Base-by-base conservation (phyloP, 2,329 filamentous ascomycete genomes). In the Colletotrichum lindemuthianum region DNA sequence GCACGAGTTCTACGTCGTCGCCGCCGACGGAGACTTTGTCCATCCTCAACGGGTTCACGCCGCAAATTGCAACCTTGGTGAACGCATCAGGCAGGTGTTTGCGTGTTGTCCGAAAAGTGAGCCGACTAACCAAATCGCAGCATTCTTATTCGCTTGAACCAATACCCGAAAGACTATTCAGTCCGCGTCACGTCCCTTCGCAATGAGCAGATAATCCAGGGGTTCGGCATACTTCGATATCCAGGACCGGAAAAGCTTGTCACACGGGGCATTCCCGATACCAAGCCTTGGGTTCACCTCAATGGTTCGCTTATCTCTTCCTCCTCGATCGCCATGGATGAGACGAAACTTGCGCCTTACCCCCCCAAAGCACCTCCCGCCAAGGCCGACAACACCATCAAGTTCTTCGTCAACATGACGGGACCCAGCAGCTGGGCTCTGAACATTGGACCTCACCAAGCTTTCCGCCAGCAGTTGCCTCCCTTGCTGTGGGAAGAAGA, bases 361-460 rank as follows among this genome's bases (percentile, higher is more conserved):
- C 57, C 60, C 8, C n/a, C 44, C 11, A 56, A 44, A 6, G 39
- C 60, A 24, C 60, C 60, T 5, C 60, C 60, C 8, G 44, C 56
- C 1, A 60, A 55, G 39, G 37, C 60, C 13, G 60, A 64, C 12
- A 60, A 45, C 34, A 60, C 50, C 11, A 36, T 64, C 37, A 60
- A 39, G 44, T 64, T 64, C 50, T 64, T 64, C 24, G 57, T 64
- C n/a, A 64, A 64, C 39, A 64, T 60, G 60, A 64, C 57, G 4
- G 57, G 57, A 6, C 60, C 57, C n/a, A 50, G 50, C 34, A 60
- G 49, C 16, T 64, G 60, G 60, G 57, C 57, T 9, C 12, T 60
- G 34, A 64, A 55, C n/a, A 60, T 64, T 6, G 57, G 57, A 6
- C 60, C 60, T 15, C 60, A 55, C 9, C 57, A 64, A 12, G 50